Evolutionary conservation across 2,329 filamentous ascomycete species (phyloP), one percentile per base, ranked within the genome.

Genomic region (Sarocladium brachiariae): DNA sequence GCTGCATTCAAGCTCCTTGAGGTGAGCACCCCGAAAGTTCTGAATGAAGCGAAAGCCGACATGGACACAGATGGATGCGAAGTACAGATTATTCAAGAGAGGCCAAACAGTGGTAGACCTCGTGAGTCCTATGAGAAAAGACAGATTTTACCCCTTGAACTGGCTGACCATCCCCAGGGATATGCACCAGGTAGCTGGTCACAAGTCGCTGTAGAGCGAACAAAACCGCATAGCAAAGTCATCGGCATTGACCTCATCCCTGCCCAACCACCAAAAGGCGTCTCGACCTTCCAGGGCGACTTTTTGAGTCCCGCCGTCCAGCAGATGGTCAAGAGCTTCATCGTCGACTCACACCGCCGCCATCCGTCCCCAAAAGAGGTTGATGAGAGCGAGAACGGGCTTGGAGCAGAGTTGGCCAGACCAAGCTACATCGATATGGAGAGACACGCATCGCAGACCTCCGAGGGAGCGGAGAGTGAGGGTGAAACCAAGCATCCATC

Each of bases 211-310:
- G 72, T 87, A 30, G 86, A 89, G 54, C 79, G 83, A 49, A 95
- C 89, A 4, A 76, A 79, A 54, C 91, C 91, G 0, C 70, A 78
- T 41, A 90, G 91, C 8, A 81, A 86, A 38, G 84, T 99, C 11
- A 74, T 99, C 24, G 95, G 93, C 10, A 92, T 99, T 60, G 93
- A 99, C 65, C 79, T 99, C 49, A 89, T 99, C 56, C 93, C 93
- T 4, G 89, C 90, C 0, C 86, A 92, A 64, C 92, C 95, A 4
- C 93, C 93, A 0, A 83, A 80, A 61, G 93, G 93, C 19, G 90
- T 95, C n/a, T 91, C 88, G 24, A 89, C 89, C 2, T 90, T 99
- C 52, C 93, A 99, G 68, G 93, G 95, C 45, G 88, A 99, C 65
- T 97, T 99, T 57, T 73, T 97, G 35, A 86, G 84, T 5, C 77